These are phyloP conservation scores for Cyphellophora attinorum DNA, from an alignment of 2,329 filamentous ascomycete species.

Conservation along the genomic window DNA sequence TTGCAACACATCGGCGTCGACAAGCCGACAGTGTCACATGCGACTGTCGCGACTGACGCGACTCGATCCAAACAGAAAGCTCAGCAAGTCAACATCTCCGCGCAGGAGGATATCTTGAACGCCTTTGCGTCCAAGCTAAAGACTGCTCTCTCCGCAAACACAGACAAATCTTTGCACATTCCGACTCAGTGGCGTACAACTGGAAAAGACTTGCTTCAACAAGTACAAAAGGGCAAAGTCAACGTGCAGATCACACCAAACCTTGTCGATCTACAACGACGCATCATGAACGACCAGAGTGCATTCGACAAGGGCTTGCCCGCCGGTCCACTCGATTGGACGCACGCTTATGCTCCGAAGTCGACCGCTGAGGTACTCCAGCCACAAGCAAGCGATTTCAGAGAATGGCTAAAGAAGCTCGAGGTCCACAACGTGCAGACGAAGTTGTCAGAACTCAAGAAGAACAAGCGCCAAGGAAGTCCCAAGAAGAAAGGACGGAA, in stretches of 20 bases:
- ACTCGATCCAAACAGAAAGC: constrained; percentile 6
- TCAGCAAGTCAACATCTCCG: constrained; percentile 1
- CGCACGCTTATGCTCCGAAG: constrained; percentile 72
- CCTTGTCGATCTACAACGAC: background rate
- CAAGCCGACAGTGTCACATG: background rate
- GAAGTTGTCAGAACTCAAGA: constrained; percentile 10
- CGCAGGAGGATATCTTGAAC: constrained; percentile 10
- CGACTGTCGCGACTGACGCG: background rate
- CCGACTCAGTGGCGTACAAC: background rate
- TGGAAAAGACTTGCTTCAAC: background rate
- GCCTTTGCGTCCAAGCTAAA: constrained; percentile 3
- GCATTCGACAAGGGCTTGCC: constrained; percentile 73
- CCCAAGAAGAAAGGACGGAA: constrained; percentile 46
- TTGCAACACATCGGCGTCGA: constrained; percentile 10
- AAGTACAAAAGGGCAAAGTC: background rate
- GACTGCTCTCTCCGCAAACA: no score
- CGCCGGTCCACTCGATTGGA: constrained; percentile 60
- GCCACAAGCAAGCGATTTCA: constrained; percentile 62
- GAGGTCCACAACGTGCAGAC: constrained; percentile 69
- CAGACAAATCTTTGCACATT: no score
- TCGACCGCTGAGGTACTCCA: constrained; percentile 67
- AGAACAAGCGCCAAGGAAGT: constrained; percentile 18
- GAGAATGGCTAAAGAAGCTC: constrained; percentile 70
- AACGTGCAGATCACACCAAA: background rate
- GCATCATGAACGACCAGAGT: constrained; percentile 37